Evolutionary conservation across 192 early-diverging fungal species (phyloP), one percentile per base, ranked within the genome.

Genomic region (Chytriomyces sp.): DNA sequence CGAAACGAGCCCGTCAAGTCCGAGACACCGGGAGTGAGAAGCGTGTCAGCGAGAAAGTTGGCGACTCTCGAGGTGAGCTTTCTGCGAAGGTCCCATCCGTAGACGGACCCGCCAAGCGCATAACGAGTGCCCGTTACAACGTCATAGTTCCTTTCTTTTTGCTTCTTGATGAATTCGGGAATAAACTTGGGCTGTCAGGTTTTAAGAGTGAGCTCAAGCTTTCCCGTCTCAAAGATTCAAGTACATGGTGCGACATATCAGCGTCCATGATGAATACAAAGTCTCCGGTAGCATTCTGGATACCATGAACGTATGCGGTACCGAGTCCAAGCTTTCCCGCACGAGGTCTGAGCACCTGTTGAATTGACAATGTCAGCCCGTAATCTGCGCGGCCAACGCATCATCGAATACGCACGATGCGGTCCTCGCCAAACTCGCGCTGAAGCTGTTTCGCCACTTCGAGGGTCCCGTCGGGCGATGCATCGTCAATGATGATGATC

Each of bases 251-350:
- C 33, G 95, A 97, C 89, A 99, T 95, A 76, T 99, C 96, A 26
- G 96, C 95, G 74, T 99, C 96, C 94, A 99, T 92, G 76, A 99
- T 97, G 71, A 99, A 93, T 37, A 97, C 85, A 86, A 90, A 96
- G 81, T 96, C 92, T 41, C 96, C 96, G 22, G 94, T 96, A 12
- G 94, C 93, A 77, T 90, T 89, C 78, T 96, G 86, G 30, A 96
- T 92, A 38, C 95, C 96, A 76, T 98, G 91, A 19, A 96, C 87
- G 70, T 98, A 98, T 30, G 96, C 96, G 2, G 96, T 97, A 28
- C 94, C 96, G 39, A 99, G 79, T 39, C 96, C 96, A 2, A 99
- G 88, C 79, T 99, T 99, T 36, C 96, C 96, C 4, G 95, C 88
- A 68, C 96, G 90, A 61, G 96, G 96, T 69, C 93, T 88, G 67